Evolutionary conservation across 2,329 filamentous ascomycete species (phyloP).

Genomic region (Esteya vermicola): DNA sequence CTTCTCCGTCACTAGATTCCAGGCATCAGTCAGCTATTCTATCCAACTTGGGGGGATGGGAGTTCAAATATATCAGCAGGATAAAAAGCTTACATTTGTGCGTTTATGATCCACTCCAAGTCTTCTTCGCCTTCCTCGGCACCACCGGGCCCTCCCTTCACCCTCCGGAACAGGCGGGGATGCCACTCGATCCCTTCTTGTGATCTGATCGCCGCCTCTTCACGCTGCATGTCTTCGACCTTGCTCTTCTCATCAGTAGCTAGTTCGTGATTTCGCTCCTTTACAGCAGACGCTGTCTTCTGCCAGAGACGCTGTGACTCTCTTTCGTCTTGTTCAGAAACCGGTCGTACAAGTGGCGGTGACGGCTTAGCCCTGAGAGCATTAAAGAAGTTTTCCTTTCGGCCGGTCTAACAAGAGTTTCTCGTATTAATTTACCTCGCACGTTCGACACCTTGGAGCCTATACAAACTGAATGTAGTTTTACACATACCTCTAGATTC

Average conservation of each 20-base stretch:
- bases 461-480: slow-evolving; percentile 24
- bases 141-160: slow-evolving; percentile 56
- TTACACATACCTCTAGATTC: slow-evolving; percentile 46
- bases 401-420: slow-evolving; percentile 83
- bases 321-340: slow-evolving; percentile 75
- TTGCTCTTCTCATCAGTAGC: slow-evolving; percentile 95
- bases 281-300: slow-evolving; percentile 67
- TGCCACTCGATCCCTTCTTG: slow-evolving; percentile 77
- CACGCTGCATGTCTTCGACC: slow-evolving; percentile 83
- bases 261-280: slow-evolving; percentile 68
- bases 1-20: slow-evolving; percentile 36
- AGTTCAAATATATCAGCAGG: neutral
- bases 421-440: no score
- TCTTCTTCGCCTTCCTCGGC: slow-evolving; percentile 73
- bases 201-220: slow-evolving; percentile 68
- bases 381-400: slow-evolving; percentile 83
- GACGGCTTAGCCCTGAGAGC: slow-evolving; percentile 66
- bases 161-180: slow-evolving; percentile 68
- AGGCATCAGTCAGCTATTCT: neutral
- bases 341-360: slow-evolving; percentile 56
- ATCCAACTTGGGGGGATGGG: slow-evolving; percentile 3
- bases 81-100: slow-evolving; percentile 49
- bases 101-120: slow-evolving; percentile 89
- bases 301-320: slow-evolving; percentile 86
- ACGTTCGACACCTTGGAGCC: slow-evolving; percentile 68